Conservation (phyloP, 2,329 filamentous ascomycete species). For the Chrysoporthe cubensis region DNA sequence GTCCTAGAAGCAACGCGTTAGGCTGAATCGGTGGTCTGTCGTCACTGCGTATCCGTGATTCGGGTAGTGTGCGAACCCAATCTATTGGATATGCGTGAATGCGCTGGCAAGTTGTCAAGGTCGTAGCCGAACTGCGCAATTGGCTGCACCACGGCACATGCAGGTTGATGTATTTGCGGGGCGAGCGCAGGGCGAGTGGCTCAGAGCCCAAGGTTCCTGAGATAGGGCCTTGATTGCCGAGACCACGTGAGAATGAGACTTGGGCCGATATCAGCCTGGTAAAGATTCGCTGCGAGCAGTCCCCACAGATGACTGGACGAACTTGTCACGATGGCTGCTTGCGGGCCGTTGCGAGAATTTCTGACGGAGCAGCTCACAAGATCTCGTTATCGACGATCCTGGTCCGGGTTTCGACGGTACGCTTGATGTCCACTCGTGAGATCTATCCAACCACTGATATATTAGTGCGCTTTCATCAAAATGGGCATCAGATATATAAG, state of each 20-base stretch:
- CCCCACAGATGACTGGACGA: slow-evolving; percentile 22
- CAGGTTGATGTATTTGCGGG: slow-evolving; percentile 57
- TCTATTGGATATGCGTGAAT: slow-evolving; percentile 64
- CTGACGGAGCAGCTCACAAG: slow-evolving; percentile 40
- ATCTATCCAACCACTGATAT: slow-evolving; percentile 48
- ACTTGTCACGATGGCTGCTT: slow-evolving; percentile 35
- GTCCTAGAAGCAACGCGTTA: slow-evolving; percentile 52
- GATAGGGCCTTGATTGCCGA: slow-evolving; percentile 41
- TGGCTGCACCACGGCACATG: slow-evolving; percentile 62
- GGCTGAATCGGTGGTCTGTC: slow-evolving; percentile 38
- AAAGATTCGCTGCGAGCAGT: slow-evolving; percentile 18
- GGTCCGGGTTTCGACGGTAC: slow-evolving; percentile 36
- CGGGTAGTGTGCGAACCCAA: slow-evolving; percentile 53
- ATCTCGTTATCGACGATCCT: slow-evolving; percentile 36
- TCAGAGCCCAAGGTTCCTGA: slow-evolving; percentile 36
- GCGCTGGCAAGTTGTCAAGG: slow-evolving; percentile 63
- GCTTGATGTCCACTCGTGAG: slow-evolving; percentile 36
- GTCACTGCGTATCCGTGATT: slow-evolving; percentile 50
- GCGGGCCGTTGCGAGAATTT: slow-evolving; percentile 37
- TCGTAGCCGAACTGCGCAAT: slow-evolving; percentile 57
- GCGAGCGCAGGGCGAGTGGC: slow-evolving; percentile 40
- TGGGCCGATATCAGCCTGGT: slow-evolving; percentile 14
- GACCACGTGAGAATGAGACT: slow-evolving; percentile 48
- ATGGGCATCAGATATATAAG: slow-evolving; percentile 41
- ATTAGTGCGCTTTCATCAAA: slow-evolving; percentile 41